phyloP scores from a whole-genome alignment of 768 basidiomycete species.

The Kwoniella bestiolae region DNA sequence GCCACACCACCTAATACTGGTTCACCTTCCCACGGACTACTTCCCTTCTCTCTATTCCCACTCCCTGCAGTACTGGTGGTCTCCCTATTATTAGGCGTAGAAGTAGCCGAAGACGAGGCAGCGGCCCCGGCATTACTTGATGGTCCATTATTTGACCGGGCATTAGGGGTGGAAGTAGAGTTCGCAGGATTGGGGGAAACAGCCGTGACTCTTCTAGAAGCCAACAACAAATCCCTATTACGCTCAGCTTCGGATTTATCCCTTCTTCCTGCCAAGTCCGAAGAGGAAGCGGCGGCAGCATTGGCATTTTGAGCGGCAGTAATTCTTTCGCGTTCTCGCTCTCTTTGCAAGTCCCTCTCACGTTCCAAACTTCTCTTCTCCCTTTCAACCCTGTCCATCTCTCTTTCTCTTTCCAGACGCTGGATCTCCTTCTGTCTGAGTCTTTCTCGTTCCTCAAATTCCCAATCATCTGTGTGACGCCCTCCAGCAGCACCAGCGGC shows the following conservation, averaged over 20 bases:
- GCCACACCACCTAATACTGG: slow-evolving; percentile 41
- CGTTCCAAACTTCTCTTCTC: slow-evolving; percentile 41
- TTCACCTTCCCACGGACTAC: slow-evolving; percentile 34
- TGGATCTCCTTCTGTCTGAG: slow-evolving; percentile 43
- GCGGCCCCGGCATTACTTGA: neutral
- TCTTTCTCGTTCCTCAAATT: slow-evolving; percentile 50
- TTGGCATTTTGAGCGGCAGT: neutral
- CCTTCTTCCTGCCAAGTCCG: slow-evolving; percentile 2
- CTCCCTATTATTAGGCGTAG: slow-evolving; percentile 1
- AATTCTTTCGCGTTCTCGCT: slow-evolving; percentile 18
- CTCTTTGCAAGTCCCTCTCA: slow-evolving; percentile 23
- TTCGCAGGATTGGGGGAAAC: slow-evolving; percentile 36
- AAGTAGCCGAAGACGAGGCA: neutral
- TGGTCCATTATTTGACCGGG: neutral
- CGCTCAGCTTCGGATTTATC: slow-evolving; percentile 43
- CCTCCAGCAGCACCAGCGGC: slow-evolving; percentile 2
- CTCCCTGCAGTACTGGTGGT: neutral
- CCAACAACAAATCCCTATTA: slow-evolving; percentile 47
- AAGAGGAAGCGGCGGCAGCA: neutral
- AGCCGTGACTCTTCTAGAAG: slow-evolving; percentile 42
- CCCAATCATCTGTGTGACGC: slow-evolving; percentile 37
- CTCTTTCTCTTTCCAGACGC: slow-evolving; percentile 41
- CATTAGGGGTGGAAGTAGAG: neutral
- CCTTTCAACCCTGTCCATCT: slow-evolving; percentile 38
- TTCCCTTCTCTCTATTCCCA: slow-evolving; percentile 9